Conservation (phyloP, 768 basidiomycete genomes). For the Tulasnella sp. region DNA sequence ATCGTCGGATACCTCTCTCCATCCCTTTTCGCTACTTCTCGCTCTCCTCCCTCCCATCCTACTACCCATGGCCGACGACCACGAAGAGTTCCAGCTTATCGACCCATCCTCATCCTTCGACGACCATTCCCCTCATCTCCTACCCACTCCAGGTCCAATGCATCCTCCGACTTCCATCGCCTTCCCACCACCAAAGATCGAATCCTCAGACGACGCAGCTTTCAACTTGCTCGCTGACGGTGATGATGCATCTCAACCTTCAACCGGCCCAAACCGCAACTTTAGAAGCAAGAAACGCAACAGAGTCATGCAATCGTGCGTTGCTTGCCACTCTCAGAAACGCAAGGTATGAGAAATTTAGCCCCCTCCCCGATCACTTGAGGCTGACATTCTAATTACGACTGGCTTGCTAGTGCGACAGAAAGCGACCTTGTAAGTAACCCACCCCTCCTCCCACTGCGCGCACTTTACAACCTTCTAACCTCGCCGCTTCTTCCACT, state of each 20-base stretch:
- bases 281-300: slow-evolving; percentile 76
- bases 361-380: slow-evolving; percentile 11
- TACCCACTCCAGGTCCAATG: slow-evolving; percentile 31
- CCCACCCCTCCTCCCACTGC: slow-evolving; percentile 65
- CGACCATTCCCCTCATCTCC: slow-evolving; percentile 36
- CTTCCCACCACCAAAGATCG: slow-evolving; percentile 51
- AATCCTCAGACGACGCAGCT: slow-evolving; percentile 47
- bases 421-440: slow-evolving; percentile 82
- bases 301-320: slow-evolving; percentile 79
- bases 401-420: slow-evolving; percentile 57
- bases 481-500: neutral
- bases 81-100: slow-evolving; percentile 9
- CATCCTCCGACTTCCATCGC: slow-evolving; percentile 55
- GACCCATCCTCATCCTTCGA: neutral
- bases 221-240: slow-evolving; percentile 4
- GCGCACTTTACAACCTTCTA: neutral
- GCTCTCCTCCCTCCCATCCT: neutral
- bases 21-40: slow-evolving; percentile 5
- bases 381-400: slow-evolving; percentile 17
- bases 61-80: slow-evolving; percentile 9
- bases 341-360: slow-evolving; percentile 55
- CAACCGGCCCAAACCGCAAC: slow-evolving; percentile 30
- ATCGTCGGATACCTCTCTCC: neutral
- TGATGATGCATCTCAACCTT: slow-evolving; percentile 14
- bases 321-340: slow-evolving; percentile 85